Evolutionary conservation across 2,329 filamentous ascomycete species (phyloP).

Genomic region (Aspergillus sclerotialis): DNA sequence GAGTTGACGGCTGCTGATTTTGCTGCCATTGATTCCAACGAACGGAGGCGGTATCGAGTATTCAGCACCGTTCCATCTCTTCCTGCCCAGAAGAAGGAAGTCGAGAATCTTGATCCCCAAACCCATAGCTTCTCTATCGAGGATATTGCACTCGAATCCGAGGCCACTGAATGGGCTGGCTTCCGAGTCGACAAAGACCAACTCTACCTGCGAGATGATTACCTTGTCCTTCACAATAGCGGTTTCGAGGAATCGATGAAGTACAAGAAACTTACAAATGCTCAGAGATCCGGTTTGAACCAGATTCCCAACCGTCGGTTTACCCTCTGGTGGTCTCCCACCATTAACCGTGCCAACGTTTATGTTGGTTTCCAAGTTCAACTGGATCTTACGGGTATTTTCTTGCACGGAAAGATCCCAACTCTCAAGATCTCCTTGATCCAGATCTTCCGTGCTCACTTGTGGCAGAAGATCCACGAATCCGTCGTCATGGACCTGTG

Average conservation of each 20-base stretch:
- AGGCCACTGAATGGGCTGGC: constrained; percentile 43
- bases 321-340: constrained; percentile 94
- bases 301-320: constrained; percentile 99
- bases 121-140: constrained; percentile 33
- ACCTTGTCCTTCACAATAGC: constrained; percentile 42
- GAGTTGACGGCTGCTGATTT: constrained; percentile 44
- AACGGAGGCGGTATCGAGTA: constrained; percentile 29
- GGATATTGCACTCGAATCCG: constrained; percentile 37
- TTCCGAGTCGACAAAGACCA: constrained; percentile 48
- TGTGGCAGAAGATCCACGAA: constrained; percentile 99
- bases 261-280: constrained; percentile 98
- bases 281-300: constrained; percentile 91
- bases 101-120: constrained; percentile 18
- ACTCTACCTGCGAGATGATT: constrained; percentile 45
- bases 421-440: constrained; percentile 97
- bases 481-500: constrained; percentile 98
- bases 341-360: constrained; percentile 91
- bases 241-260: constrained; percentile 68
- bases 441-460: constrained; percentile 97
- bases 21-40: constrained; percentile 31
- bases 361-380: constrained; percentile 99
- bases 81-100: background rate
- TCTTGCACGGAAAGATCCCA: constrained; percentile 97
- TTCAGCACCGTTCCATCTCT: constrained; percentile 18
- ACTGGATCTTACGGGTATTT: constrained; percentile 94